Evolutionary conservation across 2,329 filamentous ascomycete genomes (phyloP), one percentile per base, ranked within the genome.

Genomic region (Epichloe bromicola): DNA sequence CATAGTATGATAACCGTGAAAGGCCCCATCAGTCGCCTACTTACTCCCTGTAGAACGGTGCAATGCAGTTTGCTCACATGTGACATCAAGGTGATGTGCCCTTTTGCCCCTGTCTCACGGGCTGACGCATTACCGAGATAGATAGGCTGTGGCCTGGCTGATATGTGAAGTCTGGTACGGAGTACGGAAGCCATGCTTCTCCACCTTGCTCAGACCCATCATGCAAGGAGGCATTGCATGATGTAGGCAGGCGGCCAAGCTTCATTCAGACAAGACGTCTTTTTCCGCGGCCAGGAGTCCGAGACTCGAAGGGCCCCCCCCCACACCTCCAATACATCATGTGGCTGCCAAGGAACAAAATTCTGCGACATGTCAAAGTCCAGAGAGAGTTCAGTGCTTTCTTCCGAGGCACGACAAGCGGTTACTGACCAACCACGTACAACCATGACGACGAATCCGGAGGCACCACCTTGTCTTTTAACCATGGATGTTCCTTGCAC

Each of bases 401-500:
- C 30, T 30, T 30, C 30, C 30, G 8, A 30, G 30, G 8, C 26
- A 4, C 8, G 26, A 30, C 10, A 1, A 30, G 10, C 30, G 30
- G 8, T 30, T 30, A 11, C 30, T 30, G 30, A 10, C 30, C 30
- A 30, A 30, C 30, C 30, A 11, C 30, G 8, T 30, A 30, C 30
- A 11, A 30, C 8, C 30, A 30, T 30, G 30, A 30, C 17, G 30
- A 30, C 11, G 40, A 11, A 26, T 42, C 17, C 17, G 40, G 11
- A 42, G 12, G 40, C 19, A 42, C 17, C 40, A 42, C 14, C 23
- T 7, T 45, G 42, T 17, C 3, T 23, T 30, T 8, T 8, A 5
- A 49, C 33, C 46, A 46, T 52, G 51, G 42, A 49, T 49, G 51
- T 49, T 49, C 46, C 51, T 46, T 46, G 51, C 46, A 40, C 34